These are phyloP conservation scores for Pseudohyphozyma bogoriensis DNA, from an alignment of 768 basidiomycete species.

Conservation along the genomic window DNA sequence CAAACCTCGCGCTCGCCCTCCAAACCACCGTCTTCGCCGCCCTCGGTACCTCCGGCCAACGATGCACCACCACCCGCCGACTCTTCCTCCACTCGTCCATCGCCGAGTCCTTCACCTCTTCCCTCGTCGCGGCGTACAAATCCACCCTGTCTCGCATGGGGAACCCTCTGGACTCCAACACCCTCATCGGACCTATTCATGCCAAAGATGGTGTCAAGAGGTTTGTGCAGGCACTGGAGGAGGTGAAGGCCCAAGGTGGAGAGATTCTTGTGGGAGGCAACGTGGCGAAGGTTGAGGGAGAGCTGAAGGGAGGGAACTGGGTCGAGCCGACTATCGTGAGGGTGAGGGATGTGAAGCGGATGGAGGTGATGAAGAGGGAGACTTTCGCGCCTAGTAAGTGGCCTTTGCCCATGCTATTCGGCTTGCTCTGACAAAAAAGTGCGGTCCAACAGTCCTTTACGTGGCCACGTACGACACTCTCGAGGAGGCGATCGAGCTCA, in stretches of 20 bases:
- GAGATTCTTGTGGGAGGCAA: constrained; percentile 67
- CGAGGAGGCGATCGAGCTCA: constrained; percentile 55
- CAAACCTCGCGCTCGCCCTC: constrained; percentile 78
- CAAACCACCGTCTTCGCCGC: constrained; percentile 89
- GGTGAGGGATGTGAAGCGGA: constrained; percentile 18
- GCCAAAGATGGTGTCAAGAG: constrained; percentile 43
- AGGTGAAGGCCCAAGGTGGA: constrained; percentile 54
- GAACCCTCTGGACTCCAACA: constrained; percentile 66
- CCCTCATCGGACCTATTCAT: constrained; percentile 81
- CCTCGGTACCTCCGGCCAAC: constrained; percentile 58
- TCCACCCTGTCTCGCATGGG: constrained; percentile 53
- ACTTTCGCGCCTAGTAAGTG: constrained; percentile 31
- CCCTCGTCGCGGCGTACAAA: constrained; percentile 62
- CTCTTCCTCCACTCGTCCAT: constrained; percentile 77
- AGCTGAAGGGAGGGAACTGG: constrained; percentile 64
- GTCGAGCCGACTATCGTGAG: constrained; percentile 78
- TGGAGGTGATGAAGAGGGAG: constrained; percentile 30
- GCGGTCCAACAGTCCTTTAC: constrained; percentile 79
- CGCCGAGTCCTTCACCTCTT: constrained; percentile 62
- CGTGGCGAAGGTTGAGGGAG: constrained; percentile 37
- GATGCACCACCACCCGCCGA: constrained; percentile 83
- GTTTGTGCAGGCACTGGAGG: constrained; percentile 1
- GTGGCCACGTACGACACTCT: constrained; percentile 53
- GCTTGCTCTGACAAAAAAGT: constrained; percentile 54
- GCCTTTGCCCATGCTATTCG: constrained; percentile 32